Percentiles rank a stretch among this genome's conserved stretches.
Conservation (phyloP, 2,329 filamentous ascomycete species). For the Venturia carpophila region DNA sequence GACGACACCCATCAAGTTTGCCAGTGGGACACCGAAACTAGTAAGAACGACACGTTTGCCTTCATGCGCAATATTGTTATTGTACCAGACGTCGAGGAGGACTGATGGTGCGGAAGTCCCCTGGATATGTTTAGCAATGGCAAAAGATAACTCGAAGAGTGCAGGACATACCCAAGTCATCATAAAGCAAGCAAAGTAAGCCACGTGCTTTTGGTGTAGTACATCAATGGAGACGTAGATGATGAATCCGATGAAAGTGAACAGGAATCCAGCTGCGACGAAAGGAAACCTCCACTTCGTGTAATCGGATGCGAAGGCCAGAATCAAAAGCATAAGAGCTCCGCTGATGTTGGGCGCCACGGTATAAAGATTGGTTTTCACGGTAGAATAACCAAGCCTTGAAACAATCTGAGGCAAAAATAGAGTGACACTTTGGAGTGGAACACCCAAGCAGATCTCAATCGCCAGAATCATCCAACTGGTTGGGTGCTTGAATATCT, state of each 20-base stretch:
- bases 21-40: constrained; percentile 63
- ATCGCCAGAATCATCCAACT: constrained; percentile 49
- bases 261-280: constrained; percentile 62
- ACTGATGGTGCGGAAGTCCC: constrained; percentile 68
- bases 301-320: constrained; percentile 64
- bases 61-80: constrained; percentile 76
- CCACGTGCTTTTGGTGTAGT: constrained; percentile 51
- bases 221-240: constrained; percentile 67
- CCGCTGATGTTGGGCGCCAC: constrained; percentile 73
- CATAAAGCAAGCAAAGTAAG: constrained; percentile 72
- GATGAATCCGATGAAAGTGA: constrained; percentile 71
- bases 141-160: neutral
- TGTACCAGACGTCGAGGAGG: constrained; percentile 63
- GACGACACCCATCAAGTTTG: constrained; percentile 69
- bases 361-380: constrained; percentile 71
- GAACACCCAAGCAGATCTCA: constrained; percentile 53
- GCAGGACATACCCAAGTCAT: constrained; percentile 52
- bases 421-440: constrained; percentile 48
- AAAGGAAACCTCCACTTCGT: constrained; percentile 63
- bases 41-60: constrained; percentile 63
- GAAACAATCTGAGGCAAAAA: constrained; percentile 53
- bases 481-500: constrained; percentile 47
- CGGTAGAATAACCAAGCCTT: constrained; percentile 45
- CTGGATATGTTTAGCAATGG: neutral
- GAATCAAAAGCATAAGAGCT: constrained; percentile 61